A percentile compares a stretch with the other conserved stretches of the same genome.
phyloP scores from a whole-genome alignment of 192 early-diverging fungal genomes.

The Borealophlyctis nickersoniae region DNA sequence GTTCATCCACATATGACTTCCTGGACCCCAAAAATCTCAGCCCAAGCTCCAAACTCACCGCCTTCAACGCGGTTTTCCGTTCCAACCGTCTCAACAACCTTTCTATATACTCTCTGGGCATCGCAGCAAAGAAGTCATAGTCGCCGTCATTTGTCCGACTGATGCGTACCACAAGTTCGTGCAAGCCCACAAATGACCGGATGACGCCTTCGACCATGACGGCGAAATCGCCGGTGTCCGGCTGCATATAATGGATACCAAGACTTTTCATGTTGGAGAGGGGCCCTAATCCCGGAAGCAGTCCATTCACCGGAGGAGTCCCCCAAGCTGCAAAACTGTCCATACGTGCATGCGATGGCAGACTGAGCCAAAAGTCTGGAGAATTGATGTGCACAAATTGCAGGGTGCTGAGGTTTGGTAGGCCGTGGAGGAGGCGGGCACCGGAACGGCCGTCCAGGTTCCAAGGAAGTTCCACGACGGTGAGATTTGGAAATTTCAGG shows the following conservation, averaged over 20 bases:
- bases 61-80: no score
- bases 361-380: conserved; percentile 21
- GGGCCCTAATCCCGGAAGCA: not conserved
- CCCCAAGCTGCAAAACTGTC: not conserved
- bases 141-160: conserved; percentile 12
- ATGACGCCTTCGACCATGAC: conserved; percentile 17
- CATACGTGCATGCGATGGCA: conserved; percentile 7
- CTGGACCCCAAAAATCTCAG: no score
- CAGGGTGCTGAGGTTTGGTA: no score
- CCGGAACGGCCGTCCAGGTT: no score
- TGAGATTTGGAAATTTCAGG: no score
- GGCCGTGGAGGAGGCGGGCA: no score
- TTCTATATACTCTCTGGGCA: conserved; percentile 12
- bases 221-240: conserved; percentile 17
- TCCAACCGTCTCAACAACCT: conserved; percentile 10
- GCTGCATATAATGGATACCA: conserved; percentile 17
- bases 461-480: no score
- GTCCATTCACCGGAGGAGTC: not conserved
- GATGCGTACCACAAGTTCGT: conserved; percentile 8
- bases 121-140: conserved; percentile 18
- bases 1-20: no score
- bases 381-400: conserved; percentile 18
- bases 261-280: not conserved
- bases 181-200: conserved; percentile 6
- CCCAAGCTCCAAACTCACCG: no score